These are phyloP conservation scores for Candida silvatica DNA, from an alignment of 805 yeast genomes.

Conservation along the genomic window DNA sequence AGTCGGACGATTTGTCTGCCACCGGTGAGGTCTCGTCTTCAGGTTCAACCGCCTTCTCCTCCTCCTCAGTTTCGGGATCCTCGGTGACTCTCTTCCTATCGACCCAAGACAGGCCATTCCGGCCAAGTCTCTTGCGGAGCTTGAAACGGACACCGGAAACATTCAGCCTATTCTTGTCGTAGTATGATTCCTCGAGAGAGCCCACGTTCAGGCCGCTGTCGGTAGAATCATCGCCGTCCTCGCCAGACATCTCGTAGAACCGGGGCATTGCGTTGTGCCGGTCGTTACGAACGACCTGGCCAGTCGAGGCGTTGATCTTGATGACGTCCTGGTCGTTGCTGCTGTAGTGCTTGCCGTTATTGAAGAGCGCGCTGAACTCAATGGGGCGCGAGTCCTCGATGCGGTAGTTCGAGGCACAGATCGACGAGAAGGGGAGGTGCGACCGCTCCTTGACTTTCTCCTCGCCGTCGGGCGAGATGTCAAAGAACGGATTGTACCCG, in stretches of 20 bases:
- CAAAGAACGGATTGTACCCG: conserved; percentile 73
- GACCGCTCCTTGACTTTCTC: conserved; percentile 37
- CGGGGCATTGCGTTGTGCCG: conserved; percentile 28
- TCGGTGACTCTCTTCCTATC: conserved; percentile 53
- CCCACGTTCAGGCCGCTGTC: conserved; percentile 15
- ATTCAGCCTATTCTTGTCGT: conserved; percentile 16
- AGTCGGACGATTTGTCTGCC: conserved; percentile 2
- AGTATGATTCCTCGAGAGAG: conserved; percentile 7
- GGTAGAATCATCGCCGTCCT: conserved; percentile 11
- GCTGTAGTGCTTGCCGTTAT: conserved; percentile 32
- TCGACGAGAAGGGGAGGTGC: conserved; percentile 75
- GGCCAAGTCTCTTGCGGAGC: conserved; percentile 67
- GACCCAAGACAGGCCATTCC: conserved; percentile 60
- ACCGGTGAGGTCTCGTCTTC: conserved; percentile 4
- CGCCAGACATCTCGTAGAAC: conserved; percentile 31
- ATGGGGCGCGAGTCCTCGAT: conserved; percentile 52
- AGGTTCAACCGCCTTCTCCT: conserved; percentile 14
- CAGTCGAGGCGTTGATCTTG: conserved; percentile 38
- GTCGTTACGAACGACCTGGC: conserved; percentile 38
- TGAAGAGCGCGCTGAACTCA: conserved; percentile 35
- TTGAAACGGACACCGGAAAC: conserved; percentile 46
- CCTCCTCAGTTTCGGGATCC: conserved; percentile 25
- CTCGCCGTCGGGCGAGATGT: conserved; percentile 47
- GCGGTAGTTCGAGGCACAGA: conserved; percentile 60
- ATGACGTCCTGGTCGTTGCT: conserved; percentile 19